Base-by-base conservation (phyloP, 495 filamentous ascomycete genomes). In the Umbilicaria muhlenbergii region DNA sequence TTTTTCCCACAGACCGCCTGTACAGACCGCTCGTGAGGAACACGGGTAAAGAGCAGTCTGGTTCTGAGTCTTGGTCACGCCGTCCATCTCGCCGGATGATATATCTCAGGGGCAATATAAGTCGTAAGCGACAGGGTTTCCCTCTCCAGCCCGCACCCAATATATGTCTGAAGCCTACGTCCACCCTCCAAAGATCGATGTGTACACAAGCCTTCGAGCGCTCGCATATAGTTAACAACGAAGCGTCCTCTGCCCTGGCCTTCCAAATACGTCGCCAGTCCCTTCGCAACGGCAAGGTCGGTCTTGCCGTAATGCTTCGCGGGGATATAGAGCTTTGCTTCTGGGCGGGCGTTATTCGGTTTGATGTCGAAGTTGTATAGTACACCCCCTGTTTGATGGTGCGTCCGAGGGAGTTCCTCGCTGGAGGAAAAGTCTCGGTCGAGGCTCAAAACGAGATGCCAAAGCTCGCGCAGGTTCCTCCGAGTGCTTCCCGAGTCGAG, bases 361-460 rank as follows among this genome's bases (percentile, higher is more conserved):
- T 42, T 51, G 34, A 64, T 51, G n/a, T 61, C 58, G 35, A 58
- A 51, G 44, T 63, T 51, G 48, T 63, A 64, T 10, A 64, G 43
- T n/a, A 62, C 60, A 16, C 63, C 63, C 1, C 51, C 53, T 2
- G 61, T 64, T 7, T 53, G 51, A 41, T 64, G 61, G n/a, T 42
- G 28, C 2, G 36, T 35, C 2, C 37, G 15, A 1, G 46, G 44
- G 17, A 44, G 41, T 14, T 56, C 50, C 11, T 38, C 36, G 15
- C 42, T 31, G 11, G 44, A 36, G n/a, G 50, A 42, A 36, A 44
- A 39, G 14, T 36, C 42, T 14, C 46, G 43, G 15, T 45, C 47
- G 24, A 56, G 42, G 16, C 47, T 47, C 11, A 51, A 36, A 41
- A 57, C 43, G 8, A 53, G 35, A 5, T 14, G 5, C 15, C 39